Evolutionary conservation across 2,329 filamentous ascomycete species (phyloP), one percentile per base, ranked within the genome.

Genomic region (Juglanconis sp.): DNA sequence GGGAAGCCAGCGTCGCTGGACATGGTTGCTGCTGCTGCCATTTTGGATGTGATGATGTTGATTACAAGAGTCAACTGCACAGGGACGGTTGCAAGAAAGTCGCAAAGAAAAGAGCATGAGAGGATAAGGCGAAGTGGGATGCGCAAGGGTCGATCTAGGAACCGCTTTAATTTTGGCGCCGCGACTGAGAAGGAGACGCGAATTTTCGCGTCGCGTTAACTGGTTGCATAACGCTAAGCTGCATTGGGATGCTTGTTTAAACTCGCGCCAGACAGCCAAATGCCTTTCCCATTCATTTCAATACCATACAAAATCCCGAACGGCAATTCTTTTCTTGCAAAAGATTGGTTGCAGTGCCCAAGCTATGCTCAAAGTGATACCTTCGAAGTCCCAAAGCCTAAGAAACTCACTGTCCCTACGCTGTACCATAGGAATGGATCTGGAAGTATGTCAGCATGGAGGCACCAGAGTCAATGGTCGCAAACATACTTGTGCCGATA

Each of bases 1-100:
- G 79, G 72, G 67, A 79, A 78, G 66, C 81, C 82, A 70, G 76
- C 74, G 65, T 86, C 83, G 76, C 82, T 85, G 60, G 82, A 79
- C 61, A 80, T 73, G 68, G 80, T 78, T 80, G 83, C 82, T 61
- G 65, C 56, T 50, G 67, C 54, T 30, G 64, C 65, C 66, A 66
- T 68, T 11, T 54, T 59, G n/a, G 32, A 42, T 24, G 24, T 24
- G 35, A 32, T 24, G 34, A 30, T 53, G 49, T 31, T 30, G 46
- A 10, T 53, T 34, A 34, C 52, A 32, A 34, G 40, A 17, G 40
- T 46, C 52, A 42, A 35, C 15, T 34, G 36, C 30, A 48, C 24
- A 24, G 24, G 24, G 24, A 24, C 24, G 24, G 24, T 24, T 24
- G 40, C 5, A 46, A 24, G 4, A 55, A 36, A 15, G 11, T 42